Evolutionary conservation across 371 early-diverging fungal genomes (phyloP), one percentile per base, ranked within the genome.

Genomic region (Cokeromyces recurvatus): DNA sequence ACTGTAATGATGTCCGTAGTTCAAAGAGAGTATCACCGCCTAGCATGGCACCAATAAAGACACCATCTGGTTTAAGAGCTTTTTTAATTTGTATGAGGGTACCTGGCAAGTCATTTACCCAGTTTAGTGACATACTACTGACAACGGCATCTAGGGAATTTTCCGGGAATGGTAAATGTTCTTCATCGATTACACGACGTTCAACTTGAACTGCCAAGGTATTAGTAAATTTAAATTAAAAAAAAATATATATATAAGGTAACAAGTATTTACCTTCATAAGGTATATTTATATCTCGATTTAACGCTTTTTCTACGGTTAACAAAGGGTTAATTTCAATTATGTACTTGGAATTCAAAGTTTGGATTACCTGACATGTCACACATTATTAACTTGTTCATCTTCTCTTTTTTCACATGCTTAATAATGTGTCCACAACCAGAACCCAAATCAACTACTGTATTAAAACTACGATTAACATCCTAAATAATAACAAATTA

Each of bases 11-110:
- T 1, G 94, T 90, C 45, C 94, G 61, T 32, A 97, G 69, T 62
- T 97, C 95, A 74, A 89, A 96, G 20, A 97, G 68, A 3, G 96
- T 92, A 48, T 97, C 96, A 2, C 94, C 95, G 25, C 97, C 95
- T 62, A 93, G 77, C 79, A 97, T 82, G 8, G 93, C 88, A 14
- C 86, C 95, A 36, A 97, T 77, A 65, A 97, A 94, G 25, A 89
- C 84, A 19, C 95, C 91, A 62, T 97, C 95, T 0, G 96, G 95
- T 49, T 84, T 89, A 44, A 97, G 66, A 0, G 85, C 77, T 25
- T 78, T 77, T 23, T 81, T 83, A 19, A 90, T 79, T 62, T 94
- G 92, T 16, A 90, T 90, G 59, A 96, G 65, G 34, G 90, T 71
- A 66, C 90, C 95, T 19, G 92, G 93, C 35, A 97, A 74, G 65